These are phyloP conservation scores for Diaporthe longicolla DNA, from an alignment of 2,329 filamentous ascomycete genomes.

Conservation along the genomic window DNA sequence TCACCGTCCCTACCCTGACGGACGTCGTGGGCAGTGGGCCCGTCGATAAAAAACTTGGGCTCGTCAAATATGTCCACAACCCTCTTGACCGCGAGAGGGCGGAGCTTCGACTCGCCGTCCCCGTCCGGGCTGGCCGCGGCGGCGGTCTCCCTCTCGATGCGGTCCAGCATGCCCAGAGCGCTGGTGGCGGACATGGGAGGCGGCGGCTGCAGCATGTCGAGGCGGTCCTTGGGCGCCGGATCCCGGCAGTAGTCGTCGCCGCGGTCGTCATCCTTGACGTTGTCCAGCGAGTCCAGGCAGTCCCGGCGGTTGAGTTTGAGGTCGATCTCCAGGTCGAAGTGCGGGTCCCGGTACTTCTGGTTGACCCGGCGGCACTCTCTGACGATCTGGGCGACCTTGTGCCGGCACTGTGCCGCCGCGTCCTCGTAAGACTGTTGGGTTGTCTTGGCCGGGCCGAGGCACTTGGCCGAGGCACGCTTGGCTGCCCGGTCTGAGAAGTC, in stretches of 20 bases:
- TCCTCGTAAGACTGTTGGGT: constrained; percentile 80
- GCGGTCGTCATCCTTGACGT: constrained; percentile 46
- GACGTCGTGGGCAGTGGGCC: constrained; percentile 82
- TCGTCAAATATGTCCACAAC: constrained; percentile 82
- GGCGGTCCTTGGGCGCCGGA: constrained; percentile 46
- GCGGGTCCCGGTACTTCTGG: constrained; percentile 87
- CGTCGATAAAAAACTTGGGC: constrained; percentile 83
- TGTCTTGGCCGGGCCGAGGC: constrained; percentile 65
- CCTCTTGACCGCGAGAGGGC: constrained; percentile 73
- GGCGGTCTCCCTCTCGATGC: constrained; percentile 34
- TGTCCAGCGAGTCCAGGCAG: constrained; percentile 62
- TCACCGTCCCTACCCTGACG: constrained; percentile 84
- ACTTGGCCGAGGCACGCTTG: constrained; percentile 67
- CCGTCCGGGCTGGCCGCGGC: neutral
- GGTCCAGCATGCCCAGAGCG: constrained; percentile 24
- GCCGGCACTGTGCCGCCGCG: constrained; percentile 76
- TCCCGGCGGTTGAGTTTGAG: constrained; percentile 71
- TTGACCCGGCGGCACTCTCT: constrained; percentile 81
- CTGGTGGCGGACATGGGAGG: constrained; percentile 5
- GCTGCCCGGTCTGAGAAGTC: constrained; percentile 73
- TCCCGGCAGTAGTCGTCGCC: constrained; percentile 30
- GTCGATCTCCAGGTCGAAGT: constrained; percentile 88
- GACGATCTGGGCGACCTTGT: constrained; percentile 73
- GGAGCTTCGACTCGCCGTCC: constrained; percentile 50
- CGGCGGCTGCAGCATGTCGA: constrained; percentile 44